Base-by-base conservation (phyloP, 2,329 filamentous ascomycete species). In the Claviceps lovelessii region DNA sequence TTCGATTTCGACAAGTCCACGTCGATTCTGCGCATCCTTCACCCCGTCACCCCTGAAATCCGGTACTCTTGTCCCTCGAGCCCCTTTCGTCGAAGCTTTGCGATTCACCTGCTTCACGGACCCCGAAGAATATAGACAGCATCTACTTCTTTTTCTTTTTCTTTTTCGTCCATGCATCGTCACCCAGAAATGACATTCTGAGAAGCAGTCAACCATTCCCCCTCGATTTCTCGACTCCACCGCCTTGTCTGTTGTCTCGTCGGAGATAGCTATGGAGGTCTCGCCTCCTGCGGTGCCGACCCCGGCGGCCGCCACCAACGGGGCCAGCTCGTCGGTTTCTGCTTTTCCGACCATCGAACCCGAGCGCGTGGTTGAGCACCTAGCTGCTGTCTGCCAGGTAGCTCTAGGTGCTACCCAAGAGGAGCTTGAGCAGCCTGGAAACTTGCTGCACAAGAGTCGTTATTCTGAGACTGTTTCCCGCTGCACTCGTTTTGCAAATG, bases 401-500 rank as follows among this genome's bases (percentile, higher is more conserved):
- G 85, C 85, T 59, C 78, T 91, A 50, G 87, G 87, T 60, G 86
- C 88, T 62, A 80, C 80, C 55, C 82, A 83, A 65, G 76, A 81
- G 58, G 91, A 98, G 66, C 81, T 98, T 54, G 83, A 91, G 68
- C 80, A 81, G 59, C 74, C 83, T 17, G 90, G 88, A 58, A 96
- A 88, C 73, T 76, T 98, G 70, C 77, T 98, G 58, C 89, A 90
- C 56, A 77, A 83, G 64, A 71, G 76, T 55, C 81, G 78, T 61
- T 80, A 88, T 61, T 73, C 77, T 54, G 91, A 97, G 63, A 96
- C 93, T 7, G 73, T 95, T 55, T 84, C 90, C 67, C 81, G 89
- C 73, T 96, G 91, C 70, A 83, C 83, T 61, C 85, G 90, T 63
- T 97, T 97, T 71, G 90, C 90, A 56, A 83, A 84, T 58, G 94